phyloP scores from a whole-genome alignment of 257 asterid genomes.

The Nicotiana otophora region DNA sequence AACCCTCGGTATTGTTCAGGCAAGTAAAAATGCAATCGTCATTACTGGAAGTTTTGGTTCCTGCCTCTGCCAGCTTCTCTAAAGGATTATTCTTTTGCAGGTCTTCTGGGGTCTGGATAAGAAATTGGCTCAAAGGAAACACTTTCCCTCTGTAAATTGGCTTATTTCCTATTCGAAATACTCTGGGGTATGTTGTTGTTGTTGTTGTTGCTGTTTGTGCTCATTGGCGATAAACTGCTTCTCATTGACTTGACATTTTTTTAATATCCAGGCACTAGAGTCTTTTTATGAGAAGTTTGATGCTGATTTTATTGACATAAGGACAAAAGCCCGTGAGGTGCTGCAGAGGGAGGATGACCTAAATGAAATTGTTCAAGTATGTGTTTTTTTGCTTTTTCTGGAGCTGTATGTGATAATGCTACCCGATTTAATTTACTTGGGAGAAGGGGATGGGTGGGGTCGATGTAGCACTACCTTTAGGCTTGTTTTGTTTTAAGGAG shows the following conservation, averaged over 20 bases:
- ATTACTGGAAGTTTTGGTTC: conserved; percentile 5
- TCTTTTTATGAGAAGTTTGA: conserved; percentile 95
- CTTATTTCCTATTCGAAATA: conserved; percentile 96
- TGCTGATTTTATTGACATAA: conserved; percentile 83
- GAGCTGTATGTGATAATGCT: not conserved
- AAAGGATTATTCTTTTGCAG: conserved; percentile 34
- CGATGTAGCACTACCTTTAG: not conserved
- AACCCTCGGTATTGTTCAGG: conserved; percentile 99
- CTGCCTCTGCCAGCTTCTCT: conserved; percentile 5
- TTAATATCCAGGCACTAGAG: conserved; percentile 71
- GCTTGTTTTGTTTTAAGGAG: not conserved
- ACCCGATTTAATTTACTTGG: not conserved
- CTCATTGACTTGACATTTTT: not conserved
- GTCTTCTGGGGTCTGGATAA: conserved; percentile 99
- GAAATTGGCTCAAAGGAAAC: conserved; percentile 96
- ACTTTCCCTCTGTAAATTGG: conserved; percentile 99
- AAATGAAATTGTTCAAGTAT: conserved; percentile 55
- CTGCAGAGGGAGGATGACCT: conserved; percentile 98
- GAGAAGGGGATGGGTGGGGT: not conserved
- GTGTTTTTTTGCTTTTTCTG: not conserved
- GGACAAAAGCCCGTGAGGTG: conserved; percentile 99
- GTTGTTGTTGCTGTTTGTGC: not conserved
- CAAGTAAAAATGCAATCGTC: conserved; percentile 17
- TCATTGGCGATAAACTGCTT: not conserved
- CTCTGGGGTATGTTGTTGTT: conserved; percentile 55